Base-by-base conservation (phyloP, 192 early-diverging fungal genomes). In the Backusella tuberculispora region DNA sequence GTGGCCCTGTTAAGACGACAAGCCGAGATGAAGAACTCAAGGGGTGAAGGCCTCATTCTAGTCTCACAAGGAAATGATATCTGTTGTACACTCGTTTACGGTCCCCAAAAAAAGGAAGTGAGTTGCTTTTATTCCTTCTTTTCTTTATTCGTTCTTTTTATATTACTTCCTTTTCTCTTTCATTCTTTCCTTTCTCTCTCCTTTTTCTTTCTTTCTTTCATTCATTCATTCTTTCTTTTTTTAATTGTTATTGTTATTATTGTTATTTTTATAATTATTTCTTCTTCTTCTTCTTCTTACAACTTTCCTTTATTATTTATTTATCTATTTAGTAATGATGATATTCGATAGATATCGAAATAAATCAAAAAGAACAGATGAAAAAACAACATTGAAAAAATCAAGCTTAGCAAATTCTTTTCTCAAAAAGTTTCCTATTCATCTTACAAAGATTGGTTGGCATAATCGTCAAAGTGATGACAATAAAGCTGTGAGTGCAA, bases 311-410 rank as follows among this genome's bases (percentile, higher is more conserved):
- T 24, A 34, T 34, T 34, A n/a, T n/a, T n/a, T n/a, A 56, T 56
- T 56, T 21, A 12, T 56, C 14, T 69, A 13, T 29, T 14, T 44
- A 34, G 45, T 26, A 24, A 45, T 45, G 40, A 69, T 69, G 68
- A 47, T 69, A 46, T 69, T 69, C 44, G 68, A 69, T 69, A 43
- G 68, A 29, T 69, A 69, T 47, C 43, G 68, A 69, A 69, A 43
- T 47, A 69, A 69, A 69, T 47, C 45, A 46, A 69, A 69, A 26
- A 47, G 66, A 21, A 37, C 38, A 8, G 66, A 67, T 42, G 66
- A 67, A 67, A 41, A 67, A 67, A 67, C 37, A 67, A 38, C 66
- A 41, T 40, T 41, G 12, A 69, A 69, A 34, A 69, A 69, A 47
- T 46, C 68, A 24, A 69, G 68, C 29, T 34, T 69, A 47, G 68